A percentile compares a stretch with the other conserved stretches of the same genome.
Evolutionary conservation across 441 rosid genomes (phyloP).

Genomic region (Manihot esculenta): DNA sequence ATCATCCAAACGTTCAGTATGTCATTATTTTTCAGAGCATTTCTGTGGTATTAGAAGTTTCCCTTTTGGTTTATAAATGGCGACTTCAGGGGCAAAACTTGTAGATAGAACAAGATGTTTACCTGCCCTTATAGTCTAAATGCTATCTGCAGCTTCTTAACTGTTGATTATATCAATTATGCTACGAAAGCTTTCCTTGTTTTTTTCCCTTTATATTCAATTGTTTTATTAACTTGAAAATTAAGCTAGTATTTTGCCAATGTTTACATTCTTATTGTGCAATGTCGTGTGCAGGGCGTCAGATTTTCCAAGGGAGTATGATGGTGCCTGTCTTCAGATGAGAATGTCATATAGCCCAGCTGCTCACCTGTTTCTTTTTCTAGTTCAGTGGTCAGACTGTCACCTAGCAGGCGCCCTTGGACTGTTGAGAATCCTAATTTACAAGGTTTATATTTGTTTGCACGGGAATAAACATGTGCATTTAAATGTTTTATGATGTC

Average conservation of each 20-base stretch:
- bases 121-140: neutral
- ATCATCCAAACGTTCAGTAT: neutral
- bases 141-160: neutral
- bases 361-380: constrained; percentile 62
- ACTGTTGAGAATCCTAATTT: constrained; percentile 56
- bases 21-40: neutral
- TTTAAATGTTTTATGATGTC: neutral
- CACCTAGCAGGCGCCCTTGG: constrained; percentile 74
- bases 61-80: no score
- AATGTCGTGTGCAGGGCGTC: constrained; percentile 50
- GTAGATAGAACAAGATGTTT: no score
- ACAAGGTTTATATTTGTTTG: constrained; percentile 43
- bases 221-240: neutral
- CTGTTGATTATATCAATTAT: neutral
- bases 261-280: constrained; percentile 9
- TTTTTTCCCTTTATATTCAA: no score
- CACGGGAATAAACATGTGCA: no score
- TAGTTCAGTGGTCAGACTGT: constrained; percentile 73
- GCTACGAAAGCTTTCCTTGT: neutral
- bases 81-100: no score
- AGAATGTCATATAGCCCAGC: constrained; percentile 73
- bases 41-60: no score
- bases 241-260: neutral
- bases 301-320: constrained; percentile 55
- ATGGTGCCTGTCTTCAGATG: constrained; percentile 73